Conservation (phyloP, 495 filamentous ascomycete genomes). For the Penicillium flavigenum region DNA sequence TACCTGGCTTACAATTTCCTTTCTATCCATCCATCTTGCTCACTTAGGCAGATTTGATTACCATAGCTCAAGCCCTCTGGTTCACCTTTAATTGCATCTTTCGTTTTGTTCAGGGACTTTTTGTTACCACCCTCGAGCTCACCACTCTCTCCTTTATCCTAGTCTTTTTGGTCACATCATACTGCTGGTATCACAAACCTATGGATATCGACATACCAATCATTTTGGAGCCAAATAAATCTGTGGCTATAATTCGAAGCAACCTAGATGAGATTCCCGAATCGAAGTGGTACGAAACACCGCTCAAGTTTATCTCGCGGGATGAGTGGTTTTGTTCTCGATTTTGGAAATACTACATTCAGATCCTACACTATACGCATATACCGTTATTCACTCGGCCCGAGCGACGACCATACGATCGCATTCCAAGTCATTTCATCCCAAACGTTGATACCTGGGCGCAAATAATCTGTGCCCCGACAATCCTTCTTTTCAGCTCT, state of each 20-base stretch:
- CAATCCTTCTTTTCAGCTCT: slow-evolving; percentile 17
- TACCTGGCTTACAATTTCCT: neutral
- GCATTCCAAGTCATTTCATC: slow-evolving; percentile 15
- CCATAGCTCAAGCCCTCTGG: slow-evolving; percentile 31
- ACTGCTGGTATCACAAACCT: slow-evolving; percentile 46
- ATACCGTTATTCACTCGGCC: slow-evolving; percentile 20
- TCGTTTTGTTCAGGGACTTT: slow-evolving; percentile 18
- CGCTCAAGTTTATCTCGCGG: slow-evolving; percentile 25
- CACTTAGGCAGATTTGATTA: neutral
- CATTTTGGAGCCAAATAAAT: neutral
- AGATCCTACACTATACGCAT: slow-evolving; percentile 20
- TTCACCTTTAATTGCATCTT: slow-evolving; percentile 30
- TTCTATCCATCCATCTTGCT: neutral
- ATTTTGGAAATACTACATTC: slow-evolving; percentile 23
- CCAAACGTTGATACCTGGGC: slow-evolving; percentile 4
- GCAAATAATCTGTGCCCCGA: slow-evolving; percentile 16
- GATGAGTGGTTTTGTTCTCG: slow-evolving; percentile 22
- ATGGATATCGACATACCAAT: slow-evolving; percentile 32
- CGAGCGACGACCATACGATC: slow-evolving; percentile 17
- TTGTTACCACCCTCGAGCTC: slow-evolving; percentile 39
- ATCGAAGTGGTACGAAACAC: slow-evolving; percentile 20
- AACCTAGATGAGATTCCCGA: neutral
- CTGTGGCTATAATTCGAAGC: slow-evolving; percentile 2
- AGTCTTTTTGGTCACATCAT: slow-evolving; percentile 38
- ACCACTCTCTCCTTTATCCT: slow-evolving; percentile 44